Evolutionary conservation across 768 basidiomycete species (phyloP), one percentile per base, ranked within the genome.

Genomic region (Leucocoprinus birnbaumii): DNA sequence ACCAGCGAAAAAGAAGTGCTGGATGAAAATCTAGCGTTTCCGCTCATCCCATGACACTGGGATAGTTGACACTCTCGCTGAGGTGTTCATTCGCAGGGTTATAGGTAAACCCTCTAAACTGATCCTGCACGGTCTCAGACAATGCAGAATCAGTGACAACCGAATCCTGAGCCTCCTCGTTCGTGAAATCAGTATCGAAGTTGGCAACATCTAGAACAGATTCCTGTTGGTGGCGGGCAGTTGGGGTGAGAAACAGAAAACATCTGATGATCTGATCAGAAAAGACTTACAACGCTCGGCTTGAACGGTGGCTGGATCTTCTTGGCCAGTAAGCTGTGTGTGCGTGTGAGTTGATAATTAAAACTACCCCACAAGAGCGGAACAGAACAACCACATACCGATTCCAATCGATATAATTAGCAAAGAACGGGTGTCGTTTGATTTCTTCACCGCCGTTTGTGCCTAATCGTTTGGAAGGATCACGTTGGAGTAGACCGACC

Each of bases 231-330:
- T 16, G 34, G 19, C 22, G 26, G n/a, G n/a, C n/a, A 31, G 31
- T 45, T 47, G 42, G 13, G 3, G 34, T 55, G 24, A 60, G 44
- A 42, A 24, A 41, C 21, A 11, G n/a, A 11, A 43, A 10, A 43
- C 13, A 26, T 31, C 26, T 31, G 25, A 21, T 24, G 53, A 22
- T 31, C 19, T 16, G 43, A 25, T 53, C 41, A 47, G 42, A n/a
- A n/a, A n/a, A n/a, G n/a, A 76, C 90, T 68, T 71, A 91, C 91
- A 59, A 98, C 96, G 60, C 89, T 91, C 11, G 96, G 96, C 73
- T 99, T 99, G 78, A 98, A 98, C 6, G 93, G 91, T 1, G 96
- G 94, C 64, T 94, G 93, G 51, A 97, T 95, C 78, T 96, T 95
- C 78, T 96, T 98, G 25, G 87, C 86, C 43, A 95, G 74, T 22